Evolutionary conservation across 768 basidiomycete species (phyloP).

Genomic region (Dioszegia aurantiaca): DNA sequence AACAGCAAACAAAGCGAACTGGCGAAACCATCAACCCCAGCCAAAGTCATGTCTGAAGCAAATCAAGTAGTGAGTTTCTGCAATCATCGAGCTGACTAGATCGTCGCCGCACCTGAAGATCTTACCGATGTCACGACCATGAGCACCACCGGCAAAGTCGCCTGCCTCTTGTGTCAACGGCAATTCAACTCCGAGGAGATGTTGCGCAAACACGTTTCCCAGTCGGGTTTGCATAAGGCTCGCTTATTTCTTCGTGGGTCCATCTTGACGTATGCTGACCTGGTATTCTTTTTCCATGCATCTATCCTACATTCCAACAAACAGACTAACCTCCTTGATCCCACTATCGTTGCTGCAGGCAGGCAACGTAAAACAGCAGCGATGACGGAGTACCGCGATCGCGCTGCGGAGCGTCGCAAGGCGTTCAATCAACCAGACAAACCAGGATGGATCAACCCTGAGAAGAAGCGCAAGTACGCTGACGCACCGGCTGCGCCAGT

Average conservation of each 20-base stretch:
- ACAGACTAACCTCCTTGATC: conserved; percentile 79
- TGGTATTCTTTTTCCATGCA: conserved; percentile 11
- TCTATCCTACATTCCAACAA: conserved; percentile 7
- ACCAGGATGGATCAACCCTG: conserved; percentile 59
- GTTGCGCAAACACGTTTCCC: conserved; percentile 82
- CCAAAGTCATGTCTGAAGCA: conserved; percentile 35
- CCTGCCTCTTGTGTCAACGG: conserved; percentile 85
- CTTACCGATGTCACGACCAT: conserved; percentile 63
- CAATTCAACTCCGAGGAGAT: conserved; percentile 87
- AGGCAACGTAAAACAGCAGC: conserved; percentile 70
- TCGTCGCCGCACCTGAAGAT: conserved; percentile 44
- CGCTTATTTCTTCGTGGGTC: conserved; percentile 42
- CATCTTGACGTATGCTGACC: conserved; percentile 14
- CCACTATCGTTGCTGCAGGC: conserved; percentile 53
- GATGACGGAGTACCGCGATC: conserved; percentile 80
- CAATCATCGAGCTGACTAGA: background rate
- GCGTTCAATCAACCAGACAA: conserved; percentile 89
- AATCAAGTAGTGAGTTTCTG: conserved; percentile 23
- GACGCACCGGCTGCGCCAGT: conserved; percentile 55
- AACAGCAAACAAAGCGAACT: conserved; percentile 91
- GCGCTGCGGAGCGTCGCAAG: conserved; percentile 84
- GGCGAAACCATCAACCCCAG: conserved; percentile 19
- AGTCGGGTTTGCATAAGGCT: conserved; percentile 95
- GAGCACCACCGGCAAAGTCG: conserved; percentile 58
- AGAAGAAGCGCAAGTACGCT: conserved; percentile 56